phyloP scores from a whole-genome alignment of 352 stramenopile genomes.

The Phytopythium vexans region DNA sequence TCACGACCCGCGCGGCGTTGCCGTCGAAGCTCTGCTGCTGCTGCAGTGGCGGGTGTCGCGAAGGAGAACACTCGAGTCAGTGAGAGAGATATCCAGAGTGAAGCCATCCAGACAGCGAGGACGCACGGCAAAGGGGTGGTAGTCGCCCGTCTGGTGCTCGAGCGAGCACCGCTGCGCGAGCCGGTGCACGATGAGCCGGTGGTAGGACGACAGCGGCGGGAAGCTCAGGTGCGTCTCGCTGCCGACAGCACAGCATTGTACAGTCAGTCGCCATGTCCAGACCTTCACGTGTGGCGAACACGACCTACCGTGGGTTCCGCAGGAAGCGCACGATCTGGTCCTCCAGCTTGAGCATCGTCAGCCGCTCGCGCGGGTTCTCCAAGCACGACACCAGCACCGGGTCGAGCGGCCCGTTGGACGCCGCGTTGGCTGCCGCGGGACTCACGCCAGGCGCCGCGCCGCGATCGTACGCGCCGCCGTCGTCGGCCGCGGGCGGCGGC shows the following conservation, averaged over 20 bases:
- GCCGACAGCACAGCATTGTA: too few relatives aligned
- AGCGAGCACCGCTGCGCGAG: slow-evolving; percentile 92
- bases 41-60: background rate
- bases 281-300: background rate
- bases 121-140: slow-evolving; percentile 40
- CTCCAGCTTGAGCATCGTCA: slow-evolving; percentile 85
- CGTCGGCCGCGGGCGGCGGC: slow-evolving; percentile 26
- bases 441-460: slow-evolving; percentile 32
- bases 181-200: slow-evolving; percentile 90
- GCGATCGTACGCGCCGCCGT: slow-evolving; percentile 49
- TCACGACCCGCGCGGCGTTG: slow-evolving; percentile 79
- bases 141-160: slow-evolving; percentile 84
- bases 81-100: background rate
- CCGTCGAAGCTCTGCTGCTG: slow-evolving; percentile 41
- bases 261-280: background rate
- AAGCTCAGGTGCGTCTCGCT: slow-evolving; percentile 73
- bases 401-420: slow-evolving; percentile 55
- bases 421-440: slow-evolving; percentile 52
- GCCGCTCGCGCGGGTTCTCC: slow-evolving; percentile 75
- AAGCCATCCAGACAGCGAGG: background rate
- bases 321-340: slow-evolving; percentile 87
- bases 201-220: slow-evolving; percentile 82
- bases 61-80: background rate
- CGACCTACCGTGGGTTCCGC: slow-evolving; percentile 29
- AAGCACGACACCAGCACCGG: slow-evolving; percentile 73